A percentile compares a stretch with the other conserved stretches of the same genome.
Conservation (phyloP, 768 basidiomycete species). For the Tulasnella sp. region DNA sequence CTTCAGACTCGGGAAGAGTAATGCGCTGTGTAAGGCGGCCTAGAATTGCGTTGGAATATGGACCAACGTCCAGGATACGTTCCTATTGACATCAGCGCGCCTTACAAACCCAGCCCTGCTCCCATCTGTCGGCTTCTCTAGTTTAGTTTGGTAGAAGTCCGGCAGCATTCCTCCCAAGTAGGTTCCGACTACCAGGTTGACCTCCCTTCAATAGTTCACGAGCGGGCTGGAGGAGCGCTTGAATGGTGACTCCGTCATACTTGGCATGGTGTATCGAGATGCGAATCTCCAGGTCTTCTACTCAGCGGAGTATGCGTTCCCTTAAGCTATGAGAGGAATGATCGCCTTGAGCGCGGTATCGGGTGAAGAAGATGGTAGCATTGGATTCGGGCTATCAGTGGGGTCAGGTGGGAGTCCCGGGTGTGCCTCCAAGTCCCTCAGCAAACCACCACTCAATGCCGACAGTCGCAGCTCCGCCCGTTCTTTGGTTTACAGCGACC, state of each 20-base stretch:
- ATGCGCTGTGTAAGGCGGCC: slow-evolving; percentile 87
- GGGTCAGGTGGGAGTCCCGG: background rate
- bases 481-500: background rate
- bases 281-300: slow-evolving; percentile 96
- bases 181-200: slow-evolving; percentile 81
- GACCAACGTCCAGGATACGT: background rate
- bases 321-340: background rate
- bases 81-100: slow-evolving; percentile 28
- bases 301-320: slow-evolving; percentile 68
- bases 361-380: slow-evolving; percentile 9
- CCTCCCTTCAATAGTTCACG: slow-evolving; percentile 81
- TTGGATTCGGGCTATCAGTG: background rate
- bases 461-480: background rate
- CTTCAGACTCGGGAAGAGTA: slow-evolving; percentile 68
- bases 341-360: slow-evolving; percentile 6
- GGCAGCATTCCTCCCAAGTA: slow-evolving; percentile 76
- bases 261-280: slow-evolving; percentile 67
- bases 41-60: slow-evolving; percentile 29
- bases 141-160: slow-evolving; percentile 73
- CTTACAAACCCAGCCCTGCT: slow-evolving; percentile 56
- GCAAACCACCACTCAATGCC: background rate
- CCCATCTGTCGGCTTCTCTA: slow-evolving; percentile 63
- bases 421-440: background rate
- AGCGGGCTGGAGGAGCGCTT: slow-evolving; percentile 86
- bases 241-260: slow-evolving; percentile 81